Percentiles rank a stretch among this genome's conserved stretches.
phyloP scores from a whole-genome alignment of 2,329 filamentous ascomycete genomes.

The Alternaria postmessia region DNA sequence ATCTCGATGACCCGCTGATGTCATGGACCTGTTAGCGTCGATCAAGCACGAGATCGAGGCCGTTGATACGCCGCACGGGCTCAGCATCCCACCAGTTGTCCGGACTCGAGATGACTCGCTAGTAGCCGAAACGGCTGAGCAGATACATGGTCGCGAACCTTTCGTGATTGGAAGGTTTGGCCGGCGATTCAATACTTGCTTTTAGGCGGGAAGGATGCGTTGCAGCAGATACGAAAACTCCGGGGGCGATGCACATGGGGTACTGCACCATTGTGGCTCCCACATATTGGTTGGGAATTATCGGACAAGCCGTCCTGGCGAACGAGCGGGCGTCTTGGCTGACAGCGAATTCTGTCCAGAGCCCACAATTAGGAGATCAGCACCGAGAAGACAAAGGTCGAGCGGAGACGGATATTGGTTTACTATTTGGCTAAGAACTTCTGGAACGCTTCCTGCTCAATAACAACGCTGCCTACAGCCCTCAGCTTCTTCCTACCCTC shows the following conservation, averaged over 20 bases:
- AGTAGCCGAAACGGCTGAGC: background rate
- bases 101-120: background rate
- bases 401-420: constrained; percentile 9
- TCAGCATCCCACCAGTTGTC: background rate
- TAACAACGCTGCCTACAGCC: constrained; percentile 86
- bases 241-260: background rate
- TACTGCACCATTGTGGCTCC: background rate
- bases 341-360: background rate
- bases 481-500: constrained; percentile 89
- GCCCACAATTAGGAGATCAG: background rate
- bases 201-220: background rate
- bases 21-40: constrained; percentile 17
- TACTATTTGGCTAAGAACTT: constrained; percentile 81
- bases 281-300: background rate
- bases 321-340: background rate
- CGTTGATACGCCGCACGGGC: background rate
- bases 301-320: background rate
- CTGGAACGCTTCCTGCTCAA: constrained; percentile 95
- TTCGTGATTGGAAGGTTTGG: background rate
- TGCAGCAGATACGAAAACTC: background rate
- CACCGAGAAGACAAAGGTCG: background rate
- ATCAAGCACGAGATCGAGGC: constrained; percentile 10
- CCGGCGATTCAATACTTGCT: background rate
- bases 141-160: background rate
- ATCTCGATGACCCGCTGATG: constrained; percentile 15